These are phyloP conservation scores for Sporobolomyces pararoseus DNA, from an alignment of 768 basidiomycete species.

Conservation along the genomic window DNA sequence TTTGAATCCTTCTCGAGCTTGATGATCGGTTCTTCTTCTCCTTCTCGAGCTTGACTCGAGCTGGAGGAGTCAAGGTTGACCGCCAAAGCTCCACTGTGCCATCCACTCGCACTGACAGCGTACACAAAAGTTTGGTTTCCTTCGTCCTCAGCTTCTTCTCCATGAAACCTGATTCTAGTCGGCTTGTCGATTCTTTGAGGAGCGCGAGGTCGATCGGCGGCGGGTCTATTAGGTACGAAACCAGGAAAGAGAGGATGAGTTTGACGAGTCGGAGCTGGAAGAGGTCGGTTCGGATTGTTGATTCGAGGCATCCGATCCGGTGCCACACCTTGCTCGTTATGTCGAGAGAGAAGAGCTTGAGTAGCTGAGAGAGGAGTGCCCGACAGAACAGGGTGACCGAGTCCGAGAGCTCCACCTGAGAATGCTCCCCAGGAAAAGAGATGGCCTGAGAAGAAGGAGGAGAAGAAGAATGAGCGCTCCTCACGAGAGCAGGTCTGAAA, in stretches of 20 bases:
- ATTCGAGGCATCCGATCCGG: not conserved
- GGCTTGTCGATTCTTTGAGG: slow-evolving; percentile 60
- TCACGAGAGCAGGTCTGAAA: no score
- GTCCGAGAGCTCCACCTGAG: slow-evolving; percentile 74
- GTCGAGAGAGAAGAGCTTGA: slow-evolving; percentile 56
- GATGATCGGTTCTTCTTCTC: slow-evolving; percentile 17
- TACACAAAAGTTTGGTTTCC: slow-evolving; percentile 68
- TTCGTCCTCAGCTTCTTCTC: slow-evolving; percentile 16
- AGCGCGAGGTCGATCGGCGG: slow-evolving; percentile 44
- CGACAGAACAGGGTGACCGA: slow-evolving; percentile 63
- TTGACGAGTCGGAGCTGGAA: not conserved
- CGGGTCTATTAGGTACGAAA: slow-evolving; percentile 15
- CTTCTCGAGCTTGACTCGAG: not conserved
- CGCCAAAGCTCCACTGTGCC: slow-evolving; percentile 87
- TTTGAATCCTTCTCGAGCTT: not conserved
- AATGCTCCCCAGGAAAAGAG: slow-evolving; percentile 35
- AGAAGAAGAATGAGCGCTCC: no score
- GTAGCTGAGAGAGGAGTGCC: slow-evolving; percentile 50
- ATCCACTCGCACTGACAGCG: slow-evolving; percentile 73
- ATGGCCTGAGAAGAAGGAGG: not conserved
- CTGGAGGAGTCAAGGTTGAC: slow-evolving; percentile 59
- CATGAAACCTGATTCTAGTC: slow-evolving; percentile 68
- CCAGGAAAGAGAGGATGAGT: slow-evolving; percentile 47
- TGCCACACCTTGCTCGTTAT: not conserved
- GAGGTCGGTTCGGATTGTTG: not conserved